Base-by-base conservation (phyloP, 208 protist genomes). In the Crithidia thermophila region DNA sequence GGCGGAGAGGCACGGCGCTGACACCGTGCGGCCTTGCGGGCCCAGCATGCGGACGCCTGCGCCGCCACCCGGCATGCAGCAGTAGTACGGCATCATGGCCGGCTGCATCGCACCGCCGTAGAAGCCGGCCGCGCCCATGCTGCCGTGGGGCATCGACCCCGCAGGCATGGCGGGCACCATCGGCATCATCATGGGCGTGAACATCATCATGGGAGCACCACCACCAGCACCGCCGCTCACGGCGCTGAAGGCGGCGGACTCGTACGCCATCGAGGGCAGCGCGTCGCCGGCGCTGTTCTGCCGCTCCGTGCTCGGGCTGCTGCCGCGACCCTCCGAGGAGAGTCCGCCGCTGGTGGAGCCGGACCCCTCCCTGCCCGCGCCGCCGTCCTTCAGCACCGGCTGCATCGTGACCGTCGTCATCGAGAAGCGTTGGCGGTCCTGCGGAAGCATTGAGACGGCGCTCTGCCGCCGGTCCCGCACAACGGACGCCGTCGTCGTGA, bases 341-440 rank as follows among this genome's bases (percentile, higher is more conserved):
- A 52, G 43, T 13, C 45, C 34, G 20, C 39, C 52, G 42, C 42
- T 8, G 28, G 59, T 63, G 9, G 59, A 62, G 20, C 21, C 39
- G 9, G 50, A 47, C 4, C 39, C 58, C 20, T 53, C 67, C 7
- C 47, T 27, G 4, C 11, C 34, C 1, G 49, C 43, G 21, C 46
- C 36, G 53, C 46, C 16, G 6, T 69, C 37, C 43, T 60, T 59
- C 36, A 52, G 61, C 10, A 68, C 25, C 42, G 69, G 69, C 55
- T 68, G 69, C 69, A 75, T 68, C 36, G 69, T 75, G 21, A 55
- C 49, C 2, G 69, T 75, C 3, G 52, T 75, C 21, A 20, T 28
- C 2, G 46, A 20, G 55, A 40, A 40, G 3, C 69, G 69, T 45
- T 60, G 69, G 30, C 61, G 69, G 42, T 56, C 36, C 37, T 43